phyloP scores from a whole-genome alignment of 2,329 filamentous ascomycete species.

The Clonostachys rosea region DNA sequence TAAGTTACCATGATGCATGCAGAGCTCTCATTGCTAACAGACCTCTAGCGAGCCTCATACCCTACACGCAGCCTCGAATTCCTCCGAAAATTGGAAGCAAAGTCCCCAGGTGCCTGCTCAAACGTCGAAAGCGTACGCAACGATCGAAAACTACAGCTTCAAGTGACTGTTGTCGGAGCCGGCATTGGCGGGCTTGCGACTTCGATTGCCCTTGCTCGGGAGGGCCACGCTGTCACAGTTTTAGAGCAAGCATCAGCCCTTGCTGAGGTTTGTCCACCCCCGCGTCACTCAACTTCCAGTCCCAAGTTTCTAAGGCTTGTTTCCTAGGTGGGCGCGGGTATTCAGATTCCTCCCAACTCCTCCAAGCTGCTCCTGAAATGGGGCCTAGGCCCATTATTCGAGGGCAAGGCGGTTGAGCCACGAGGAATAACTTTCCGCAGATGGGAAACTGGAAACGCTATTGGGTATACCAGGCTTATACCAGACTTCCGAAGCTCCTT shows the following conservation, averaged over 20 bases:
- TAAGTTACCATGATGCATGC: no score
- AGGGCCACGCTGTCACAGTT: slow-evolving; percentile 28
- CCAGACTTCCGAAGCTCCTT: slow-evolving; percentile 16
- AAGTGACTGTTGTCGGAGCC: slow-evolving; percentile 28
- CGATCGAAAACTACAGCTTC: background rate
- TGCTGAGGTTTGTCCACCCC: slow-evolving; percentile 27
- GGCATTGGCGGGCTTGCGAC: slow-evolving; percentile 33
- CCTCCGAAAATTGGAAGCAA: no score
- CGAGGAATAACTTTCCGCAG: slow-evolving; percentile 17
- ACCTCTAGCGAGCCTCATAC: no score
- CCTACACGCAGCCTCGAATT: no score
- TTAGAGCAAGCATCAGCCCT: slow-evolving; percentile 30
- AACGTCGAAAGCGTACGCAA: no score
- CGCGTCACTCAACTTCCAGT: no score
- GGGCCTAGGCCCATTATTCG: slow-evolving; percentile 14
- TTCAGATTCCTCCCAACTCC: slow-evolving; percentile 24
- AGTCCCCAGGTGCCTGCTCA: no score
- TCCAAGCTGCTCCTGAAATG: slow-evolving; percentile 19
- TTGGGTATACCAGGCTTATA: slow-evolving; percentile 20
- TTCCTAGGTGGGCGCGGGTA: slow-evolving; percentile 19
- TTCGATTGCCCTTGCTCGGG: slow-evolving; percentile 25
- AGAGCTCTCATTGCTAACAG: no score
- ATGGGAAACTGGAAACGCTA: slow-evolving; percentile 17
- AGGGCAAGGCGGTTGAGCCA: slow-evolving; percentile 10
- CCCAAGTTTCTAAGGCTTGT: background rate